phyloP scores from a whole-genome alignment of 176 grass and related monocot genomes.

The Carex littledalei region DNA sequence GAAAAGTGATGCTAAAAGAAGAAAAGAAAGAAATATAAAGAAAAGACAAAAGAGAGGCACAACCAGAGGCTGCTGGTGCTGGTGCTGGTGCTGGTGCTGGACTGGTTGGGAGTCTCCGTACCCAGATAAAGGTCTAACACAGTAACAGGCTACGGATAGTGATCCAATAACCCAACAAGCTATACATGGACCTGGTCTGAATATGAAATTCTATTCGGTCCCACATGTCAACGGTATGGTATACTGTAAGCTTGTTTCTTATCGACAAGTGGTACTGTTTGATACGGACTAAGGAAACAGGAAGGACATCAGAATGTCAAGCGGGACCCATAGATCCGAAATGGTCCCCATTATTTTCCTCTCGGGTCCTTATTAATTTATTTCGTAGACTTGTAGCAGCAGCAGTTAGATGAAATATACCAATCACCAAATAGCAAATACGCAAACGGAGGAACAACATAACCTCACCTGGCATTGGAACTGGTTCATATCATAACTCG shows the following conservation, averaged over 20 bases:
- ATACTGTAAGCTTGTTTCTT: not conserved
- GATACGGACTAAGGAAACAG: not conserved
- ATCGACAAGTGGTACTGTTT: not conserved
- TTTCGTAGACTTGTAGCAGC: not conserved
- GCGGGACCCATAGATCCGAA: not conserved
- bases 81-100: not conserved
- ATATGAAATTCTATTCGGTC: not conserved
- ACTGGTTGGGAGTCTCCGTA: not conserved
- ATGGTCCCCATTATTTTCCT: not conserved
- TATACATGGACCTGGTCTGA: not conserved
- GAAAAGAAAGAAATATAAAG: not conserved
- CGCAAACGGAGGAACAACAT: not conserved
- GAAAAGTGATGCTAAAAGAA: not conserved
- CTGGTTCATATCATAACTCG: not conserved
- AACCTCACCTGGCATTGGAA: not conserved
- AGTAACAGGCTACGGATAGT: not conserved
- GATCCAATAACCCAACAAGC: conserved; percentile 8
- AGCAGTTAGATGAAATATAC: not conserved
- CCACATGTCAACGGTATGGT: not conserved
- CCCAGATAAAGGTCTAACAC: not conserved
- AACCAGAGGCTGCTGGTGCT: not conserved
- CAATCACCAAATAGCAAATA: not conserved
- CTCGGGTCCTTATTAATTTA: not conserved
- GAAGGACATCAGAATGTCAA: not conserved
- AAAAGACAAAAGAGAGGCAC: conserved; percentile 8